These are phyloP conservation scores for Pouteria glomerata DNA, from an alignment of 148 eudicot genomes.

Conservation along the genomic window DNA sequence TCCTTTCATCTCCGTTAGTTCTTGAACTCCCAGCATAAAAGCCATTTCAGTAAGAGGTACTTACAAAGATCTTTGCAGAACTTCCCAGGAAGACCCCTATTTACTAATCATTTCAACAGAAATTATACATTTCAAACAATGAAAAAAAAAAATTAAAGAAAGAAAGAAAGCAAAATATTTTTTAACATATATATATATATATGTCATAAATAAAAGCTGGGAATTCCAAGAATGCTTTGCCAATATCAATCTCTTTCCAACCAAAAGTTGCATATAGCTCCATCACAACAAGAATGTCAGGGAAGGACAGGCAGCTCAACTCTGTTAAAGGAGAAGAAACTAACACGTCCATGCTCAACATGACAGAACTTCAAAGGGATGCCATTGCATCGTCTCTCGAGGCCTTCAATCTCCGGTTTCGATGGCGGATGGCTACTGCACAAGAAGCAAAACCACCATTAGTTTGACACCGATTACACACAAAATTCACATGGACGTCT, in stretches of 20 bases:
- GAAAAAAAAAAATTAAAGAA: no score
- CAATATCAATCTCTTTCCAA: not conserved
- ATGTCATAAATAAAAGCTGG: not conserved
- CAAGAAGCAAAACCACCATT: not conserved
- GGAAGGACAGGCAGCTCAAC: conserved; percentile 63
- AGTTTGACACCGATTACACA: not conserved
- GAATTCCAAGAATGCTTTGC: not conserved
- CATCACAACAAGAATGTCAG: conserved; percentile 19
- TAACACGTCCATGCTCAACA: conserved; percentile 74
- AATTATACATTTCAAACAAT: no score
- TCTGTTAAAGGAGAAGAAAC: conserved; percentile 56
- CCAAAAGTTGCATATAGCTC: not conserved
- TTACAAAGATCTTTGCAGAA: no score
- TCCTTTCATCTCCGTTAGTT: no score
- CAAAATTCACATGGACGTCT: not conserved
- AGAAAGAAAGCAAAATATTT: no score
- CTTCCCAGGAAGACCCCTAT: no score
- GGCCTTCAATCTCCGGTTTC: conserved; percentile 42
- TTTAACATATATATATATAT: not conserved
- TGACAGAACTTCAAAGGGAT: conserved; percentile 53
- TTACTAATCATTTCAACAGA: no score
- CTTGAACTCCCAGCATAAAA: no score
- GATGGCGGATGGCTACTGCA: conserved; percentile 67
- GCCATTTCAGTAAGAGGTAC: no score
- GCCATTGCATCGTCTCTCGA: conserved; percentile 50